Percentiles rank a stretch among this genome's conserved stretches.
Conservation (phyloP, 2,329 filamentous ascomycete genomes). For the Magnaporthiopsis incrustans region DNA sequence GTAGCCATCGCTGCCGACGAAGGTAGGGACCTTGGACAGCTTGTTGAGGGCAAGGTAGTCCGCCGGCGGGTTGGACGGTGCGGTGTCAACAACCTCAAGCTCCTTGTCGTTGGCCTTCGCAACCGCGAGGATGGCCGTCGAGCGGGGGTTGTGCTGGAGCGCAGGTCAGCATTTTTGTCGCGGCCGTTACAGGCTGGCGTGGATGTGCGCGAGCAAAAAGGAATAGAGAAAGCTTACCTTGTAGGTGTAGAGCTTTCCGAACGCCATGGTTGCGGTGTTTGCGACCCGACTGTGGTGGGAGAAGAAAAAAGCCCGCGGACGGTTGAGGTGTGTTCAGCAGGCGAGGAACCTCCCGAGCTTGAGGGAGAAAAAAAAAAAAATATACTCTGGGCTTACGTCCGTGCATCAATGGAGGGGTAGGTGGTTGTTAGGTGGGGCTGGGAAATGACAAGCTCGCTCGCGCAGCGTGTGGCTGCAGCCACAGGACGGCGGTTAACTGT, state of each 20-base stretch:
- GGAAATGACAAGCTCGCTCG: not conserved
- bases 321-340: not conserved
- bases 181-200: too few relatives aligned
- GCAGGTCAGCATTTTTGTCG: constrained; percentile 15
- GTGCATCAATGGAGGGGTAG: not conserved
- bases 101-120: constrained; percentile 97
- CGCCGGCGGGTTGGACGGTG: constrained; percentile 54
- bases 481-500: not conserved
- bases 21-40: constrained; percentile 87
- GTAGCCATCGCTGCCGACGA: constrained; percentile 88
- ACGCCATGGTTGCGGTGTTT: constrained; percentile 56
- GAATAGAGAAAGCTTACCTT: constrained; percentile 52
- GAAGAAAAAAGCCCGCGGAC: not conserved
- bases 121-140: constrained; percentile 79
- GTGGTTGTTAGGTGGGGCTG: not conserved
- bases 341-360: not conserved
- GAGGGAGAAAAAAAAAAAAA: not conserved
- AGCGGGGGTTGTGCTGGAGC: constrained; percentile 75
- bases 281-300: constrained; percentile 1
- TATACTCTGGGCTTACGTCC: not conserved
- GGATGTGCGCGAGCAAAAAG: not conserved
- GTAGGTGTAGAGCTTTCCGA: constrained; percentile 94
- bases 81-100: constrained; percentile 71
- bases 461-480: not conserved
- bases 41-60: constrained; percentile 83